Conservation (phyloP, 345 rosid species). For the Hypericum androsaemum region DNA sequence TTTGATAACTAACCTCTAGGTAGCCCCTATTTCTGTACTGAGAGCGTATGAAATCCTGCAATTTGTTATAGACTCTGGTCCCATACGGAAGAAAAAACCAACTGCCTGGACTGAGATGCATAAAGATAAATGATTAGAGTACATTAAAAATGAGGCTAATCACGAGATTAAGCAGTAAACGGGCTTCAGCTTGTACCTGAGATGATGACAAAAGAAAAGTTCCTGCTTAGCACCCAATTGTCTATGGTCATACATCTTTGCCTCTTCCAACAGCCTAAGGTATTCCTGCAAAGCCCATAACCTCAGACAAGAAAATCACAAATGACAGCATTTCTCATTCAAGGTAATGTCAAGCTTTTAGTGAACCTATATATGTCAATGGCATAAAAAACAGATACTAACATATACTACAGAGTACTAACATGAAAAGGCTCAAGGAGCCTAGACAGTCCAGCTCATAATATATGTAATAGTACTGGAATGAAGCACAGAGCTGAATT, state of each 20-base stretch:
- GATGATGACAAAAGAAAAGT: conserved; percentile 78
- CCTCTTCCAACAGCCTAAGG: conserved; percentile 61
- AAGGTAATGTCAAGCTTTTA: too few relatives aligned
- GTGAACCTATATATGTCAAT: too few relatives aligned
- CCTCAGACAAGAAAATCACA: not conserved
- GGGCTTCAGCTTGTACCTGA: conserved; percentile 38
- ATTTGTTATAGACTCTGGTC: conserved; percentile 74
- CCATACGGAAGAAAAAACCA: conserved; percentile 96
- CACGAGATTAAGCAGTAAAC: not conserved
- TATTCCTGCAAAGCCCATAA: conserved; percentile 43
- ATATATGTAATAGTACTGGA: not conserved
- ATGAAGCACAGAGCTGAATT: conserved; percentile 2
- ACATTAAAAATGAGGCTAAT: conserved; percentile 5
- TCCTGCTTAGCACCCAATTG: conserved; percentile 83
- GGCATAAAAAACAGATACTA: too few relatives aligned
- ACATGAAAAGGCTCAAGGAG: too few relatives aligned
- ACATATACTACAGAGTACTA: too few relatives aligned
- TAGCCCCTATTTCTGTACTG: conserved; percentile 84
- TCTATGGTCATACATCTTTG: conserved; percentile 92
- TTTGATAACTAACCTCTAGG: conserved; percentile 51
- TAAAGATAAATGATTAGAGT: too few relatives aligned
- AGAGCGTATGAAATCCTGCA: conserved; percentile 60
- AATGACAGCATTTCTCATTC: too few relatives aligned
- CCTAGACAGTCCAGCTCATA: too few relatives aligned
- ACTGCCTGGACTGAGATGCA: conserved; percentile 79